phyloP scores from a whole-genome alignment of 2,329 filamentous ascomycete genomes.

The Colletotrichum australisinense region DNA sequence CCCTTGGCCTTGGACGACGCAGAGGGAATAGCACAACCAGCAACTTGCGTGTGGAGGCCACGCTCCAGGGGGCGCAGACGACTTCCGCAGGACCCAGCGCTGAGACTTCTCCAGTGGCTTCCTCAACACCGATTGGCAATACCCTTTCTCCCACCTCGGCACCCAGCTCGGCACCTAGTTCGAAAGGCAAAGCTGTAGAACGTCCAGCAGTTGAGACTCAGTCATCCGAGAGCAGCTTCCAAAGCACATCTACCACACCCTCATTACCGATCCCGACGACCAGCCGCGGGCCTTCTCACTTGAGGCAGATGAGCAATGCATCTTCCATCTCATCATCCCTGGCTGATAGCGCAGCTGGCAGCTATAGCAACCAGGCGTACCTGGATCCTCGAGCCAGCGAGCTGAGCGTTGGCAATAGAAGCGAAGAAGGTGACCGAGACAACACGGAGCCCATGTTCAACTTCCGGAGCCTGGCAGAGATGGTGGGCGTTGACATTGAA shows the following conservation, averaged over 20 bases:
- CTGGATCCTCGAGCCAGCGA: constrained; percentile 64
- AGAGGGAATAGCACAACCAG: constrained; percentile 70
- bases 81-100: constrained; percentile 16
- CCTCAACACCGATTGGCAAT: constrained; percentile 44
- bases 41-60: constrained; percentile 68
- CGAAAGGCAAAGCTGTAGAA: constrained; percentile 79
- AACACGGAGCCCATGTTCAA: constrained; percentile 87
- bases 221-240: constrained; percentile 32
- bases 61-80: constrained; percentile 54
- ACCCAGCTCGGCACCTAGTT: constrained; percentile 48
- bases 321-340: constrained; percentile 86
- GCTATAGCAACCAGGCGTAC: constrained; percentile 54
- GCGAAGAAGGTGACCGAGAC: constrained; percentile 62
- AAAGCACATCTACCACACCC: constrained; percentile 46
- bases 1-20: constrained; percentile 68
- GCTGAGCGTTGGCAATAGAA: constrained; percentile 60
- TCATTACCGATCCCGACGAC: constrained; percentile 60
- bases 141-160: constrained; percentile 24
- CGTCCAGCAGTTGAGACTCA: constrained; percentile 50
- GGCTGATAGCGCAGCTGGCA: constrained; percentile 72
- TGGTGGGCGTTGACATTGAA: constrained; percentile 76
- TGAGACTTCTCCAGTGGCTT: constrained; percentile 43
- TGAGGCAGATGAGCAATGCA: constrained; percentile 87
- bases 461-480: constrained; percentile 86
- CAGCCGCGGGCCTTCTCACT: constrained; percentile 73